Percentiles rank a stretch among this genome's conserved stretches.
These are phyloP conservation scores for Trypanosoma lewisi DNA, from an alignment of 208 protist species.

Conservation along the genomic window DNA sequence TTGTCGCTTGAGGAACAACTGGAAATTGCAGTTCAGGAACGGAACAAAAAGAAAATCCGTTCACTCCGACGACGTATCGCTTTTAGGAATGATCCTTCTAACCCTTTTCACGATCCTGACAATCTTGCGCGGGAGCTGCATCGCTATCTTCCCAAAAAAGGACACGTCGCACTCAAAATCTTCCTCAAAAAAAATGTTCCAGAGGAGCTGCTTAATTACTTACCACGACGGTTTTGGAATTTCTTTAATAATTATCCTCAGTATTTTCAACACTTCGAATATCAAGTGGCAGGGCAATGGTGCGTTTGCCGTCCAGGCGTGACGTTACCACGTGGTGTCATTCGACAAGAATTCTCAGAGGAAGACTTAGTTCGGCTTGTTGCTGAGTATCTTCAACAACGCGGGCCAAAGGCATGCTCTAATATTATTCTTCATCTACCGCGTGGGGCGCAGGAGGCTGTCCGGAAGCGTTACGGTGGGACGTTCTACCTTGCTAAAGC, in stretches of 20 bases:
- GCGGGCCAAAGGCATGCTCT: conserved; percentile 34
- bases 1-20: conserved; percentile 86
- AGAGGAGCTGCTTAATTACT: conserved; percentile 71
- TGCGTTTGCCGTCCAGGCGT: conserved; percentile 67
- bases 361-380: conserved; percentile 75
- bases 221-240: conserved; percentile 65
- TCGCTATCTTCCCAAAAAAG: conserved; percentile 68
- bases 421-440: conserved; percentile 65
- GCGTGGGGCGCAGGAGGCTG: conserved; percentile 68
- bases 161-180: conserved; percentile 57
- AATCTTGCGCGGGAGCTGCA: conserved; percentile 84
- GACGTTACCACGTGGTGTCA: conserved; percentile 78
- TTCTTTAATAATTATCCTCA: conserved; percentile 86
- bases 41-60: conserved; percentile 66
- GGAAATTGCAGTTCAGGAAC: conserved; percentile 47
- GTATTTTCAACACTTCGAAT: conserved; percentile 87
- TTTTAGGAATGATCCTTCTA: conserved; percentile 78
- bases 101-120: conserved; percentile 87
- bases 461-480: conserved; percentile 71
- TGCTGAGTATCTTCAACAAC: conserved; percentile 70
- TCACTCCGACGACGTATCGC: conserved; percentile 75
- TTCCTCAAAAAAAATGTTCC: conserved; percentile 69
- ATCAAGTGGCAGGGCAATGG: conserved; percentile 66
- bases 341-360: conserved; percentile 75
- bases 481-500: conserved; percentile 74